Evolutionary conservation across 2,329 filamentous ascomycete species (phyloP), one percentile per base, ranked within the genome.

Genomic region (Hymenoscyphus fructigenus): DNA sequence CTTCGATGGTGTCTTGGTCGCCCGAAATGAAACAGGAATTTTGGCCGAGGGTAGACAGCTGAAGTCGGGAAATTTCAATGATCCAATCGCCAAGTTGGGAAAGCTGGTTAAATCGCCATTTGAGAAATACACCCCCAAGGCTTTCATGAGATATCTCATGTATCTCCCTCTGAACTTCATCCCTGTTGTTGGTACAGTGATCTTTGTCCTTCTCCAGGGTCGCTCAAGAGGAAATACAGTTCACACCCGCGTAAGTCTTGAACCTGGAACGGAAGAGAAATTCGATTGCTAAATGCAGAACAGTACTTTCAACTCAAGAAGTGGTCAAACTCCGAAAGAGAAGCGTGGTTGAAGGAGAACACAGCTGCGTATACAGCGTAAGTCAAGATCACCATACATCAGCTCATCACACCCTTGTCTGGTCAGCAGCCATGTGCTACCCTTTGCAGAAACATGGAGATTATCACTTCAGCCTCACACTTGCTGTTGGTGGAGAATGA

Each of bases 141-240:
- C 89, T 7, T 78, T 97, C 56, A 79, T 97, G 47, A 83, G 91
- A 53, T 76, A 75, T 63, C 38, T 73, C 68, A 85, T 97, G 79
- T 95, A 96, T 75, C 82, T 97, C 53, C 93, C 94, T 12, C 83
- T 98, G 66, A 98, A 97, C 80, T 93, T 97, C 75, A 93, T 98
- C 61, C 94, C 94, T 0, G 84, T 97, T 0, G 86, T 97, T 20
- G 94, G 94, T 5, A 97, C 93, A 0, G 80, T 88, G 7, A 80
- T 93, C 4, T 98, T 96, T 77, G 84, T 97, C 38, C 76, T 90
- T 32, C 76, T 96, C 17, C 92, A 97, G 77, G 90, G 89, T 77
- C 77, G 77, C 64, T 58, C 57, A 10, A 65, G 73, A 53, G 73
- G 73, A 26, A 67, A 71, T 10, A 62, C 75, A 26, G 81, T 85